Conservation (phyloP, 2,329 filamentous ascomycete genomes). For the Pseudogymnoascus pannorum region DNA sequence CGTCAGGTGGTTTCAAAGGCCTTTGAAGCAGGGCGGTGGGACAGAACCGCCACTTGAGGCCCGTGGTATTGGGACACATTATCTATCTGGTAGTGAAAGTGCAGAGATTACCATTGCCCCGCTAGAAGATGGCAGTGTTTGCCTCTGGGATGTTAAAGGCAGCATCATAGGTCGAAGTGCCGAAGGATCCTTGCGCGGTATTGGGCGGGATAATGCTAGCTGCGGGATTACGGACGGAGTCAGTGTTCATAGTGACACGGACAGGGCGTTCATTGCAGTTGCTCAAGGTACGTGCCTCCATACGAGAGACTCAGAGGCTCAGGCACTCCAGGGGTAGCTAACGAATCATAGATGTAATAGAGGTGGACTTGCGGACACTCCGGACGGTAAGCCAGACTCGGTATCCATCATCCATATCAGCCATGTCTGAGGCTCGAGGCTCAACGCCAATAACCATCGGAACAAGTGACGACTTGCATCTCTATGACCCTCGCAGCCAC, state of each 20-base stretch:
- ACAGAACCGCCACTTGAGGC: constrained; percentile 52
- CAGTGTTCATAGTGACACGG: constrained; percentile 61
- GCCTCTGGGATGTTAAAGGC: constrained; percentile 73
- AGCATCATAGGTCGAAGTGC: constrained; percentile 58
- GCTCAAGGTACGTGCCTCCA: constrained; percentile 49
- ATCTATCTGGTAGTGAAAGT: constrained; percentile 45
- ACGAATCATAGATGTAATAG: constrained; percentile 51
- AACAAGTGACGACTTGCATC: constrained; percentile 71
- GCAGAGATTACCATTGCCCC: constrained; percentile 62
- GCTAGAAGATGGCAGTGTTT: constrained; percentile 80
- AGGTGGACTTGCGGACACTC: constrained; percentile 72
- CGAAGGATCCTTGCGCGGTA: constrained; percentile 59
- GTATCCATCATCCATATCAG: constrained; percentile 78
- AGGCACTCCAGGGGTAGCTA: constrained; percentile 13
- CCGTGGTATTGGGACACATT: constrained; percentile 64
- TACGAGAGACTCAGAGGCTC: background rate
- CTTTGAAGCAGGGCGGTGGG: constrained; percentile 37
- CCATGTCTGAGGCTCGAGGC: constrained; percentile 62
- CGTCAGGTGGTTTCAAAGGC: constrained; percentile 69
- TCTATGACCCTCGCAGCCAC: constrained; percentile 64
- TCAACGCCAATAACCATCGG: constrained; percentile 73
- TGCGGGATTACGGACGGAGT: constrained; percentile 73
- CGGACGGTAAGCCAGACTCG: constrained; percentile 59
- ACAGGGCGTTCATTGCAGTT: constrained; percentile 72
- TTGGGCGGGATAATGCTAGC: constrained; percentile 41